Percentiles rank a stretch among this genome's conserved stretches.
Evolutionary conservation across 768 basidiomycete species (phyloP).

Genomic region (Pleurotus eryngii): DNA sequence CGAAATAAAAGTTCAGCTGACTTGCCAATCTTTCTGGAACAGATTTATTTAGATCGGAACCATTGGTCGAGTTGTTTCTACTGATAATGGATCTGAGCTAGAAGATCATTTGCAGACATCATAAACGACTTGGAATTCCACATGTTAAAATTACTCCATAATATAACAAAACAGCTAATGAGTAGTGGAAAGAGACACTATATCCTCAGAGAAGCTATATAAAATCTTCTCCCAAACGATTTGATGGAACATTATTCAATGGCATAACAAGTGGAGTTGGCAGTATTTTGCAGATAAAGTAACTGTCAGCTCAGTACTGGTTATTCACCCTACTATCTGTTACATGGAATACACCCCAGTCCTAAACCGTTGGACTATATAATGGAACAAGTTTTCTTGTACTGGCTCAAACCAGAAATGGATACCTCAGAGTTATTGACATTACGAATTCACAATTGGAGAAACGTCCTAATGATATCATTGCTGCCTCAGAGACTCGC

Average conservation of each 20-base stretch:
- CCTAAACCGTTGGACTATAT: constrained; percentile 28
- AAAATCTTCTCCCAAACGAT: background rate
- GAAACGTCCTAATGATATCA: constrained; percentile 15
- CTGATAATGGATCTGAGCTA: constrained; percentile 31
- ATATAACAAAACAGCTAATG: constrained; percentile 34
- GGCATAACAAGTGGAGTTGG: background rate
- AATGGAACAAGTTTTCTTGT: constrained; percentile 29
- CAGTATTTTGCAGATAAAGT: constrained; percentile 17
- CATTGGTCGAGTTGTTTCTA: constrained; percentile 19
- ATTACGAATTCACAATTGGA: constrained; percentile 21
- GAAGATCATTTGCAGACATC: constrained; percentile 15
- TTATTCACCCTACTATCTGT: constrained; percentile 19
- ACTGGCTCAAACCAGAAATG: constrained; percentile 12
- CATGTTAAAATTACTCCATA: constrained; percentile 29
- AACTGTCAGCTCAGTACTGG: constrained; percentile 17
- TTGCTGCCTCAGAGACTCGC: constrained; percentile 12
- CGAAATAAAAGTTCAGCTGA: too few species aligned
- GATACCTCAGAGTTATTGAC: constrained; percentile 17
- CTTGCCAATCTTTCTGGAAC: too few species aligned
- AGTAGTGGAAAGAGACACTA: constrained; percentile 31
- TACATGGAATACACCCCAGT: constrained; percentile 25
- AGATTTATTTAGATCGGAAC: constrained; percentile 29
- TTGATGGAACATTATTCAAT: background rate
- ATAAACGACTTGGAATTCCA: constrained; percentile 8
- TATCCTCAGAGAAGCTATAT: constrained; percentile 28